Conservation (phyloP, 148 eudicot genomes). For the Chenopodium quinoa region DNA sequence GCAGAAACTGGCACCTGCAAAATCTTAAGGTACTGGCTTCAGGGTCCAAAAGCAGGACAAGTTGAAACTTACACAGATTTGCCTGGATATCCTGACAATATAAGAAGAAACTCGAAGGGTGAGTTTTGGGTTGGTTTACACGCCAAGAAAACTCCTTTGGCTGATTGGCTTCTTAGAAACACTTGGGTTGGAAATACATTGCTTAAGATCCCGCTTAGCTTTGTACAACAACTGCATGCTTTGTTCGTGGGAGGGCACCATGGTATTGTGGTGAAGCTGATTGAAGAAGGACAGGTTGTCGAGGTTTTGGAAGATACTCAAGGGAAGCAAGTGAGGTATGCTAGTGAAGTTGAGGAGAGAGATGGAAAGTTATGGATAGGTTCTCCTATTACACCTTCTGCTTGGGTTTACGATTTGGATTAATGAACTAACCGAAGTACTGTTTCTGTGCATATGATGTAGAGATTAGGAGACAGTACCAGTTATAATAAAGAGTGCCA, state of each 20-base stretch:
- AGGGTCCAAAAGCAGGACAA: conserved; percentile 56
- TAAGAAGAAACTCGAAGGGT: conserved; percentile 50
- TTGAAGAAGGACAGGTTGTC: conserved; percentile 44
- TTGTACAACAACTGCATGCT: conserved; percentile 46
- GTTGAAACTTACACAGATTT: conserved; percentile 51
- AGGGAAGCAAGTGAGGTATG: conserved; percentile 56
- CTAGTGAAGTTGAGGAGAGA: conserved; percentile 73
- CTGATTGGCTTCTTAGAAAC: conserved; percentile 48
- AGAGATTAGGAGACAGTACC: background rate
- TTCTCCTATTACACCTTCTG: conserved; percentile 60
- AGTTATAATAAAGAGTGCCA: background rate
- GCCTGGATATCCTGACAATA: conserved; percentile 67
- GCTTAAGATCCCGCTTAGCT: conserved; percentile 46
- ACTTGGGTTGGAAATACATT: conserved; percentile 52
- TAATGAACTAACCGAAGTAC: conserved; percentile 1
- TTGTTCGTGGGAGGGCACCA: conserved; percentile 62
- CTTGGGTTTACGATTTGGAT: conserved; percentile 51
- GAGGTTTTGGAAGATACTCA: conserved; percentile 59
- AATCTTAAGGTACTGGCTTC: conserved; percentile 61
- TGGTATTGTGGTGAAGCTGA: conserved; percentile 52
- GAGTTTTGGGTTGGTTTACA: conserved; percentile 86
- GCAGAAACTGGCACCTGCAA: conserved; percentile 53
- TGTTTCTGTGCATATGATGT: background rate
- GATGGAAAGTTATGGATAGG: conserved; percentile 76
- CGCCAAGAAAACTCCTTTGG: conserved; percentile 43